Percentiles rank a stretch among this genome's conserved stretches.
Conservation (phyloP, 2,329 filamentous ascomycete genomes). For the Colletotrichum caudatum region DNA sequence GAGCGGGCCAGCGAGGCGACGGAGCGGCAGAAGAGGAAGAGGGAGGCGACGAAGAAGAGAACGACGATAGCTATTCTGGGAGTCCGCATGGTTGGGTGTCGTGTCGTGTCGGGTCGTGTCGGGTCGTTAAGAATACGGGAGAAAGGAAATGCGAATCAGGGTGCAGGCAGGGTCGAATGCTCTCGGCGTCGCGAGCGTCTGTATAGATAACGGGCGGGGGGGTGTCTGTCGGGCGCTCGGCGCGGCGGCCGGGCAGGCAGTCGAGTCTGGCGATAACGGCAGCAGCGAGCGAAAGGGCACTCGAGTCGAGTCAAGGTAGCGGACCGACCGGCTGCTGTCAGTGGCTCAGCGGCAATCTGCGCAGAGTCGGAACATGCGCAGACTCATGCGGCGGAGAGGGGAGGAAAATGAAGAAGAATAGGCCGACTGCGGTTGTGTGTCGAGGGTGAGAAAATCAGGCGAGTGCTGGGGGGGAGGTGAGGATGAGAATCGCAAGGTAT, state of each 20-base stretch:
- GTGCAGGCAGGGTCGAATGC: conserved; percentile 10
- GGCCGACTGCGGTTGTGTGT: background rate
- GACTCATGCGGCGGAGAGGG: conserved; percentile 25
- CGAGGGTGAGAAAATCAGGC: background rate
- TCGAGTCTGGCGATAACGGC: conserved; percentile 18
- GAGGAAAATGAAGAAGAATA: background rate
- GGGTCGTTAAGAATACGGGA: conserved; percentile 19
- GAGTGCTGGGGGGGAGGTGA: conserved; percentile 4
- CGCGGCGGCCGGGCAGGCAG: conserved; percentile 12
- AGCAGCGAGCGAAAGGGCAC: background rate
- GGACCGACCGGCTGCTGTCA: conserved; percentile 29
- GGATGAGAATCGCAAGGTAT: background rate
- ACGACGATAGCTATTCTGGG: conserved; percentile 66
- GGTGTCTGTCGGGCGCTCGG: conserved; percentile 13
- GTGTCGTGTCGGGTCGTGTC: conserved; percentile 34
- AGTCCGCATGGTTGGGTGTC: conserved; percentile 61
- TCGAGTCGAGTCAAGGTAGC: background rate
- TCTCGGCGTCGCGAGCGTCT: conserved; percentile 8
- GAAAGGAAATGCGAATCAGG: background rate
- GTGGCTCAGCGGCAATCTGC: conserved; percentile 38
- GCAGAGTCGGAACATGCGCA: conserved; percentile 30
- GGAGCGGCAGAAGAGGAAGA: conserved; percentile 68
- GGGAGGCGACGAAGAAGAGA: conserved; percentile 64
- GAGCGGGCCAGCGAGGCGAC: conserved; percentile 55
- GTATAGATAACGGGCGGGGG: conserved; percentile 13